These are phyloP conservation scores for Juglanconis sp. DNA, from an alignment of 2,329 filamentous ascomycete species.

Conservation along the genomic window DNA sequence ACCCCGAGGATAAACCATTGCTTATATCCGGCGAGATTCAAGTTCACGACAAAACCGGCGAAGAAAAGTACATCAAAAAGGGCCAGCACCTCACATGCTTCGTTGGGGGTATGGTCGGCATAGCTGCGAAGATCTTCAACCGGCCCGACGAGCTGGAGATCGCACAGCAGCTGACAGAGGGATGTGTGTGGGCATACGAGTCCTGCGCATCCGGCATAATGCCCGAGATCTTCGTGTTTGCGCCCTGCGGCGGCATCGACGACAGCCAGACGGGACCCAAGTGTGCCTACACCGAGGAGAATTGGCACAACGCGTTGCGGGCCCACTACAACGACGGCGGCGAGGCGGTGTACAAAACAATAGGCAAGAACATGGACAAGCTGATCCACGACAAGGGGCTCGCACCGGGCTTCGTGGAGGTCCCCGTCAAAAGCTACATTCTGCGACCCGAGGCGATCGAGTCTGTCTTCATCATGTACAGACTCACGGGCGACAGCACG, in stretches of 20 bases:
- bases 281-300: slow-evolving; percentile 23
- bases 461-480: slow-evolving; percentile 74
- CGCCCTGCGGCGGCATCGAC: slow-evolving; percentile 31
- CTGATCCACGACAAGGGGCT: slow-evolving; percentile 13
- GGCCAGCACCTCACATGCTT: slow-evolving; percentile 62
- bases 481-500: slow-evolving; percentile 63
- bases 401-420: slow-evolving; percentile 49
- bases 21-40: slow-evolving; percentile 47
- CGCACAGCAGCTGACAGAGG: slow-evolving; percentile 58
- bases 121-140: slow-evolving; percentile 58
- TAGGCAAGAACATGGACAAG: slow-evolving; percentile 2
- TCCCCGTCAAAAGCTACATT: slow-evolving; percentile 59
- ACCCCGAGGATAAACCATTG: slow-evolving; percentile 36
- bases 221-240: slow-evolving; percentile 56
- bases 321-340: slow-evolving; percentile 15
- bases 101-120: slow-evolving; percentile 62
- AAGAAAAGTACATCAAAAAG: slow-evolving; percentile 29
- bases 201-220: slow-evolving; percentile 54
- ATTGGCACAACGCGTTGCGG: slow-evolving; percentile 22
- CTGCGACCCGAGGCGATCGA: slow-evolving; percentile 77
- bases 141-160: slow-evolving; percentile 53
- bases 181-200: slow-evolving; percentile 63
- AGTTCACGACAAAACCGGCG: slow-evolving; percentile 22
- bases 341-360: background rate
- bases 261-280: slow-evolving; percentile 22